phyloP scores from a whole-genome alignment of 2,329 filamentous ascomycete species.

The Cladophialophora chaetospira region DNA sequence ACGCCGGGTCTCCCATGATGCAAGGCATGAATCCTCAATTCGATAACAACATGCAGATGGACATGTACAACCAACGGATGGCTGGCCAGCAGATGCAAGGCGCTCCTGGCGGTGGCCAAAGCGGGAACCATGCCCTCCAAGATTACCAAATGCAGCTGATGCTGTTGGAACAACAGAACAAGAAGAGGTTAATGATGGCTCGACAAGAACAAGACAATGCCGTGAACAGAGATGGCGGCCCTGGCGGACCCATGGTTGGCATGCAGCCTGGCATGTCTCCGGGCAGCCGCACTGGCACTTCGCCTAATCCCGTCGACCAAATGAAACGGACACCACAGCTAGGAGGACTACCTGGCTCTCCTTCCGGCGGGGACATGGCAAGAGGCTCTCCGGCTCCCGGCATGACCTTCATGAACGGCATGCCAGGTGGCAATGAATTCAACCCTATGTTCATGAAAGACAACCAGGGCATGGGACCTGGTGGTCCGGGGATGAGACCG shows the following conservation, averaged over 20 bases:
- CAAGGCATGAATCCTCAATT: slow-evolving; percentile 65
- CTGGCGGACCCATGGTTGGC: slow-evolving; percentile 49
- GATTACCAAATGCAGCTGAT: slow-evolving; percentile 72
- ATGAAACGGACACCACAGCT: slow-evolving; percentile 66
- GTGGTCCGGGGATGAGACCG: slow-evolving; percentile 60
- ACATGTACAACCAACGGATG: slow-evolving; percentile 35
- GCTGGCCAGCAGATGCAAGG: slow-evolving; percentile 45
- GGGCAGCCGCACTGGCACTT: slow-evolving; percentile 58
- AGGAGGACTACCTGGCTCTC: slow-evolving; percentile 58
- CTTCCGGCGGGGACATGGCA: slow-evolving; percentile 61
- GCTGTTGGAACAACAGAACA: slow-evolving; percentile 69
- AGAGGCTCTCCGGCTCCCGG: slow-evolving; percentile 61
- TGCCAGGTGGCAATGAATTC: slow-evolving; percentile 46
- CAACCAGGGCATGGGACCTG: slow-evolving; percentile 45
- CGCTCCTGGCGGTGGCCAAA: slow-evolving; percentile 41
- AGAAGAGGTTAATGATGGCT: slow-evolving; percentile 67
- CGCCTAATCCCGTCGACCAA: slow-evolving; percentile 63
- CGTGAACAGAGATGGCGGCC: slow-evolving; percentile 53
- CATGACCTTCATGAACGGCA: slow-evolving; percentile 56
- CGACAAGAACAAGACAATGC: slow-evolving; percentile 67
- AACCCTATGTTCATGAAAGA: slow-evolving; percentile 50
- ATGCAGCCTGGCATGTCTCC: slow-evolving; percentile 57
- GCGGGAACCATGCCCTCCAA: slow-evolving; percentile 66
- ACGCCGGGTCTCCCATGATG: slow-evolving; percentile 82
- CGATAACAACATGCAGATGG: slow-evolving; percentile 42